A percentile compares a stretch with the other conserved stretches of the same genome.
Conservation (phyloP, 73 alveolate genomes). For the Paramecium primaurelia region DNA sequence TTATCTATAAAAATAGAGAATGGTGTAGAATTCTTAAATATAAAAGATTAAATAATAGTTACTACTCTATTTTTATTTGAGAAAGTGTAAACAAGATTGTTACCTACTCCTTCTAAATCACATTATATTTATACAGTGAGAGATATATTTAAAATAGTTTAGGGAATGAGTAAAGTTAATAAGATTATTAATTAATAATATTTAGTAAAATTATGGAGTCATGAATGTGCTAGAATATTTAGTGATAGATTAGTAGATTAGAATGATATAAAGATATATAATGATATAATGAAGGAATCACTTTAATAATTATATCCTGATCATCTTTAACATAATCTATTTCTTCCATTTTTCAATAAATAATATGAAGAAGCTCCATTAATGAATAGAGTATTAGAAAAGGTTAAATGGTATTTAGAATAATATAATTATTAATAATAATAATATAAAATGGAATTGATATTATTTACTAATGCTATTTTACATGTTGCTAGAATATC, state of each 20-base stretch:
- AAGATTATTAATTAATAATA: conserved; percentile 61
- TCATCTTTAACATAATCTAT: conserved; percentile 66
- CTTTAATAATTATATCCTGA: conserved; percentile 72
- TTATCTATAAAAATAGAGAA: background rate
- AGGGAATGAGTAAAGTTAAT: conserved; percentile 83
- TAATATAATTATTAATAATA: conserved; percentile 72
- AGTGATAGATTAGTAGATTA: conserved; percentile 75
- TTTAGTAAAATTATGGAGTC: conserved; percentile 89
- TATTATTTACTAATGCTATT: conserved; percentile 77
- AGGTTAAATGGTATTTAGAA: conserved; percentile 39
- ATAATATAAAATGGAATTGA: conserved; percentile 65
- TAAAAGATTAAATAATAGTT: background rate
- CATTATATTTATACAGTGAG: conserved; percentile 82
- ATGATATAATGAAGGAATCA: conserved; percentile 9
- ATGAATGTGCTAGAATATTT: conserved; percentile 93
- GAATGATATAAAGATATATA: conserved; percentile 50
- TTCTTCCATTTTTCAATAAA: conserved; percentile 62
- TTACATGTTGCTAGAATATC: conserved; percentile 72
- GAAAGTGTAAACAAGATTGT: conserved; percentile 4
- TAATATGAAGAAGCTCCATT: conserved; percentile 49
- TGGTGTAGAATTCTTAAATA: background rate
- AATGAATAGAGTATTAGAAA: conserved; percentile 47
- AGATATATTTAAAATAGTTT: conserved; percentile 90
- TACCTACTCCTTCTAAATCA: conserved; percentile 95
- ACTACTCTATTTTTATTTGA: background rate